Conservation (phyloP, 441 rosid species). For the Jatropha multifida region DNA sequence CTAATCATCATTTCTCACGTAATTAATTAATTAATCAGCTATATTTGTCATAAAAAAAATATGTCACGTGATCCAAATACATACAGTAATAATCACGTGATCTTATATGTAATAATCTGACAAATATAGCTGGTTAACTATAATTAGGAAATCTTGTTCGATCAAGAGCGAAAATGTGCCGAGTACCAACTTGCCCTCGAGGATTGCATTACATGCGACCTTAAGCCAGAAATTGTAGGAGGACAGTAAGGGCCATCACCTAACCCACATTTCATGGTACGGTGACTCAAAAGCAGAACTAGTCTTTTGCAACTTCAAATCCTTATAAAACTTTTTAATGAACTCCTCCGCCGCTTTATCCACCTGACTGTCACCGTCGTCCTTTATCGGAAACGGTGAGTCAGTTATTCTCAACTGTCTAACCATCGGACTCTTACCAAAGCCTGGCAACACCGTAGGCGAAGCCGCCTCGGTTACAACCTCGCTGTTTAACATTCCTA, state of each 20-base stretch:
- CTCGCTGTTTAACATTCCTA: slow-evolving; percentile 55
- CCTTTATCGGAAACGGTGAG: slow-evolving; percentile 77
- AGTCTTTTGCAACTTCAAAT: slow-evolving; percentile 50
- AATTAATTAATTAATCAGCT: slow-evolving; percentile 8
- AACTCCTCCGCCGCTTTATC: slow-evolving; percentile 86
- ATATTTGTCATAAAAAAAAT: slow-evolving; percentile 3
- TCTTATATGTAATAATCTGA: background rate
- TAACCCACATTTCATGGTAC: slow-evolving; percentile 31
- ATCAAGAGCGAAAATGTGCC: background rate
- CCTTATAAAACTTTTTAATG: slow-evolving; percentile 64
- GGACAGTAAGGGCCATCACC: slow-evolving; percentile 16
- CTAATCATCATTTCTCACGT: background rate
- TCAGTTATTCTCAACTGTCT: slow-evolving; percentile 84
- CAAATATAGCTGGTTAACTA: slow-evolving; percentile 3
- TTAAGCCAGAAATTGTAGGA: background rate
- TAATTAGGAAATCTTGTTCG: background rate
- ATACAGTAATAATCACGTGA: background rate
- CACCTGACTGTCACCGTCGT: slow-evolving; percentile 53
- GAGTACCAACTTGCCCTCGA: background rate
- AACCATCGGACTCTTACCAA: slow-evolving; percentile 59
- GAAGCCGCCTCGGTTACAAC: slow-evolving; percentile 40
- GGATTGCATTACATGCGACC: background rate
- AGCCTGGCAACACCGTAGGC: slow-evolving; percentile 51
- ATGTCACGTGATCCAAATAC: background rate
- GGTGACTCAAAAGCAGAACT: slow-evolving; percentile 34